Evolutionary conservation across 2,329 filamentous ascomycete species (phyloP), one percentile per base, ranked within the genome.

Genomic region (Aspergillus sp.): DNA sequence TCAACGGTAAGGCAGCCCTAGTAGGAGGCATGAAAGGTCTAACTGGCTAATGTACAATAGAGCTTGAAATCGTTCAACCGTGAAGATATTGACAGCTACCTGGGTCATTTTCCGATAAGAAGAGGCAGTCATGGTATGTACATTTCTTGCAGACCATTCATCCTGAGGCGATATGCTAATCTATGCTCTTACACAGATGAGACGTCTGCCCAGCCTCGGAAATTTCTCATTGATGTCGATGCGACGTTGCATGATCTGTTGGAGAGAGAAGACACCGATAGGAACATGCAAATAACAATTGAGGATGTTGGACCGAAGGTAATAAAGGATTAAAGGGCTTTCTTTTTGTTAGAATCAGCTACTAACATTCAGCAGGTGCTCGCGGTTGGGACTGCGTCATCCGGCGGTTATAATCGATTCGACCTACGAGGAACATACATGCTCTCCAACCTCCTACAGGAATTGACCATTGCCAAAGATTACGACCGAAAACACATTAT

Each of bases 341-440:
- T 20, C 30, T 35, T 23, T 23, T 9, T 27, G 20, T 15, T 37
- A 23, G 12, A 12, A 10, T 27, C 13, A 23, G 10, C 33, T 50
- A 52, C 62, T 70, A 51, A 72, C 55, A 44, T 32, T 41, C n/a
- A 38, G n/a, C 56, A 88, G 85, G 85, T 89, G 41, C 79, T 96
- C 47, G 85, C 86, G 33, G 75, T 97, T 33, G 86, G 89, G 54
- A 96, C 91, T 3, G 86, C 87, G 23, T 85, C 81, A 19, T 96
- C 90, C 32, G 88, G 86, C 57, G 91, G 90, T 38, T 82, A 87
- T 73, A 91, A 90, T 62, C 83, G 84, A 54, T 90, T 91, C 68
- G 90, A 97, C 64, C 82, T 98, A 53, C 86, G 91, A 55, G 93
- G 93, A 60, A 97, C 89, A 27, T 98, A 98, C 70, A 94, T 95